Percentiles rank a stretch among this genome's conserved stretches.
These are phyloP conservation scores for Hemileia vastatrix DNA, from an alignment of 1,284 basidiomycete species.

Conservation along the genomic window DNA sequence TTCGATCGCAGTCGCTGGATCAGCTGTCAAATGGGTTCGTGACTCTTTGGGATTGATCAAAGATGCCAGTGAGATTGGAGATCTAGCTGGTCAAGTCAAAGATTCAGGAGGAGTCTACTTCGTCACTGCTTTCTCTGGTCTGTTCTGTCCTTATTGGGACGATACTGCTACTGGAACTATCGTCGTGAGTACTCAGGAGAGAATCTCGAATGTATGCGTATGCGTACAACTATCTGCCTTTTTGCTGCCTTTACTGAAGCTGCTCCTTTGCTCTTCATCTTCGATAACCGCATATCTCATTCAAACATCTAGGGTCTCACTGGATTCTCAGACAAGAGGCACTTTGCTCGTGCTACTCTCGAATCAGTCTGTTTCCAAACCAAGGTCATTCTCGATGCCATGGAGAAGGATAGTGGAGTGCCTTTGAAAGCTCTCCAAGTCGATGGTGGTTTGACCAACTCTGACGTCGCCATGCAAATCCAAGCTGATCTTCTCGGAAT, in stretches of 20 bases:
- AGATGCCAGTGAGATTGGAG: conserved; percentile 72
- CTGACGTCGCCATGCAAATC: conserved; percentile 72
- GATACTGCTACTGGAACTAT: conserved; percentile 69
- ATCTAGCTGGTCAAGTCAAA: conserved; percentile 67
- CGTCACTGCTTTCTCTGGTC: conserved; percentile 86
- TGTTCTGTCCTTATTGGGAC: conserved; percentile 92
- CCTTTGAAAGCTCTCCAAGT: conserved; percentile 76
- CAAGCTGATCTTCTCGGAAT: conserved; percentile 89
- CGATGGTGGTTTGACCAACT: conserved; percentile 55
- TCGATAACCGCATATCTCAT: not conserved
- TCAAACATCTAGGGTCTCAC: conserved; percentile 51
- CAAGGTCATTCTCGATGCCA: conserved; percentile 82
- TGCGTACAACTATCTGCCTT: not conserved
- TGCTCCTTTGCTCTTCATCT: not conserved
- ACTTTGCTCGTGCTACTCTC: conserved; percentile 84
- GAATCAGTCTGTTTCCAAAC: conserved; percentile 76
- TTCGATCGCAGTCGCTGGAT: conserved; percentile 86
- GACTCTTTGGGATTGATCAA: conserved; percentile 78
- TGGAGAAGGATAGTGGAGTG: conserved; percentile 67
- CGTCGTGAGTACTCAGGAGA: no score
- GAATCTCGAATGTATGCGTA: conserved; percentile 44
- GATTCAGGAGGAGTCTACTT: conserved; percentile 88
- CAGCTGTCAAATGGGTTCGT: conserved; percentile 90
- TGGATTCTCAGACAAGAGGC: conserved; percentile 80
- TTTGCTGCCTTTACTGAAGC: not conserved